Base-by-base conservation (phyloP, 306 rosid species). In the Fagus sylvatica region DNA sequence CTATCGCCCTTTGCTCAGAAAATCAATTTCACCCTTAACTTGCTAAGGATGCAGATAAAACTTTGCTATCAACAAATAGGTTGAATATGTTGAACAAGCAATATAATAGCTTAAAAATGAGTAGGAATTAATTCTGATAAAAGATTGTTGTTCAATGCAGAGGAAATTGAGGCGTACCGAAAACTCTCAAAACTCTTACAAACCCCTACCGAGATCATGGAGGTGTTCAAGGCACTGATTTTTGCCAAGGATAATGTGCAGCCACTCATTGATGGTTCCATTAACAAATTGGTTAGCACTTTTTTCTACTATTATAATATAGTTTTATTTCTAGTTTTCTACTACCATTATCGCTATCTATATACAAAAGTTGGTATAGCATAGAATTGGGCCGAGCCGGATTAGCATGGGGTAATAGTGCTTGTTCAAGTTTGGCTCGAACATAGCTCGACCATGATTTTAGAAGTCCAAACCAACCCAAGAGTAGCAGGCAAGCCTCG, bases 1-100 rank as follows among this genome's bases (percentile, higher is more conserved):
- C n/a, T 89, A 6, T 82, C 87, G 5, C 86, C 69, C 1, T 89
- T 77, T 71, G 69, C 85, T 65, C 90, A 86, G 30, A 89, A 86
- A 73, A 80, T 89, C 71, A 84, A 82, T 39, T 80, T 75, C 53
- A 84, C 83, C 75, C 77, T 86, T 2, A 80, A 79, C 87, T 82
- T 84, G 69, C 75, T 86, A 43, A 82, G 80, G 78, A 82, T 57
- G 53, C 87, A 80, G 12, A 32, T 84, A 28, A 19, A 55, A 51
- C 32, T 72, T 22, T 62, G 78, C 83, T 42, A 19, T 2, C 69
- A 33, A 62, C 88, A 86, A 13, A 80, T 82, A 73, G 88, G 92
- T 86, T 42, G 6, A 36, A 0, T 54, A 39, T n/a, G 15, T 4
- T 16, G 7, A 12, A 28, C 48, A 12, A 8, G 67, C 16, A 60